phyloP scores from a whole-genome alignment of 352 stramenopile species.

The Globisporangium iwayamae region DNA sequence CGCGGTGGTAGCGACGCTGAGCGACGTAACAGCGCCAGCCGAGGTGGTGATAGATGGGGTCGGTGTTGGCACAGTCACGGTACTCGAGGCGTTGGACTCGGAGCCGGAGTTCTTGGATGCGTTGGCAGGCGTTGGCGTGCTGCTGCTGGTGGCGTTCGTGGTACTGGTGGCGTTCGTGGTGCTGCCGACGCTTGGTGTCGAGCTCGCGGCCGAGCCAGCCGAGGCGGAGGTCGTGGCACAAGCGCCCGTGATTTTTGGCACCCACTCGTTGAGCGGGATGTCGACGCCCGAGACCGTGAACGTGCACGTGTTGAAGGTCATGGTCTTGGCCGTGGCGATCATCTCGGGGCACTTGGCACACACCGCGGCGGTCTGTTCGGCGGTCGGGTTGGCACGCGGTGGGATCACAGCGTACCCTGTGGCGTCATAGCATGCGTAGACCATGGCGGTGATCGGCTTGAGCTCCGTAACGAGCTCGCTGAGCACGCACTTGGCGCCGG shows the following conservation, averaged over 20 bases:
- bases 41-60: not conserved
- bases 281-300: constrained; percentile 11
- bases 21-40: not conserved
- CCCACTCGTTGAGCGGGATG: constrained; percentile 11
- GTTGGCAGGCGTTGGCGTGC: not conserved
- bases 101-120: constrained; percentile 3
- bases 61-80: not conserved
- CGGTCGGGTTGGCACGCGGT: constrained; percentile 11
- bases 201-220: not conserved
- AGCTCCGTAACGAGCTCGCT: not conserved
- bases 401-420: constrained; percentile 12
- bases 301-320: constrained; percentile 14
- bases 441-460: constrained; percentile 2
- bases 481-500: constrained; percentile 1
- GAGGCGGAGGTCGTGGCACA: not conserved
- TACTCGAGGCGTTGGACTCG: not conserved
- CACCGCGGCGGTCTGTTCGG: constrained; percentile 1
- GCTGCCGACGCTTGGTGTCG: not conserved
- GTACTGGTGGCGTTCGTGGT: not conserved
- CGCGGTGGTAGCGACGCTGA: constrained; percentile 5
- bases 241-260: constrained; percentile 3
- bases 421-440: constrained; percentile 7
- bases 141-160: not conserved
- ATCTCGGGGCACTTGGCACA: constrained; percentile 12
- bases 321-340: constrained; percentile 10